Conservation (phyloP, 208 protist species). For the Wallacemonas sp. region DNA sequence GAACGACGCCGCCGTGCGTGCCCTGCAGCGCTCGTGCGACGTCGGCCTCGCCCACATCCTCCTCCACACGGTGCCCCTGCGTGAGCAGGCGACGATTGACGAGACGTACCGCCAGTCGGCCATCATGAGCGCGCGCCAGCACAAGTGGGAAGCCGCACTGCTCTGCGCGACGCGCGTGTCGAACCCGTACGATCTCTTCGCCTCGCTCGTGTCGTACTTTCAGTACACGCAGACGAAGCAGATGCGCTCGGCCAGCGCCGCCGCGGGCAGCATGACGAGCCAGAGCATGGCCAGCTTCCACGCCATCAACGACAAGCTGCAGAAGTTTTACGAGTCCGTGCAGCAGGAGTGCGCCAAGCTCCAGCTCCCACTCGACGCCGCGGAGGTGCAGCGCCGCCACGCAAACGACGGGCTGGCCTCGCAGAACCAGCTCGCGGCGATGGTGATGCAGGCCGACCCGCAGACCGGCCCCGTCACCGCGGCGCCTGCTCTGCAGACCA, state of each 20-base stretch:
- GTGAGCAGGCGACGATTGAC: slow-evolving; percentile 80
- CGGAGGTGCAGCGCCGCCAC: slow-evolving; percentile 79
- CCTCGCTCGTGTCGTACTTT: slow-evolving; percentile 66
- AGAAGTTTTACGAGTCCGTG: slow-evolving; percentile 70
- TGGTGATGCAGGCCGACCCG: slow-evolving; percentile 65
- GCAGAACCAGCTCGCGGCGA: slow-evolving; percentile 84
- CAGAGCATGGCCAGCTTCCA: slow-evolving; percentile 40
- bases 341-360: slow-evolving; percentile 53
- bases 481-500: slow-evolving; percentile 54
- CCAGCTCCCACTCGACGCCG: slow-evolving; percentile 71
- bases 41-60: slow-evolving; percentile 69
- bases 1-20: slow-evolving; percentile 72
- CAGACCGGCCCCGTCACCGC: slow-evolving; percentile 47
- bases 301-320: slow-evolving; percentile 57
- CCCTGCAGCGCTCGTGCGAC: slow-evolving; percentile 61
- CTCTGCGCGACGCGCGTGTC: slow-evolving; percentile 69
- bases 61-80: slow-evolving; percentile 80
- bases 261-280: slow-evolving; percentile 40
- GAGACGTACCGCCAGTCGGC: slow-evolving; percentile 73
- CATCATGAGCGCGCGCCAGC: slow-evolving; percentile 62
- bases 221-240: slow-evolving; percentile 66
- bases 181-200: slow-evolving; percentile 77
- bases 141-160: slow-evolving; percentile 77
- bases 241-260: slow-evolving; percentile 20
- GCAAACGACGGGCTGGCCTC: slow-evolving; percentile 80